Conservation (phyloP, 371 early-diverging fungal species). For the Syncephalis plumigaleata region DNA sequence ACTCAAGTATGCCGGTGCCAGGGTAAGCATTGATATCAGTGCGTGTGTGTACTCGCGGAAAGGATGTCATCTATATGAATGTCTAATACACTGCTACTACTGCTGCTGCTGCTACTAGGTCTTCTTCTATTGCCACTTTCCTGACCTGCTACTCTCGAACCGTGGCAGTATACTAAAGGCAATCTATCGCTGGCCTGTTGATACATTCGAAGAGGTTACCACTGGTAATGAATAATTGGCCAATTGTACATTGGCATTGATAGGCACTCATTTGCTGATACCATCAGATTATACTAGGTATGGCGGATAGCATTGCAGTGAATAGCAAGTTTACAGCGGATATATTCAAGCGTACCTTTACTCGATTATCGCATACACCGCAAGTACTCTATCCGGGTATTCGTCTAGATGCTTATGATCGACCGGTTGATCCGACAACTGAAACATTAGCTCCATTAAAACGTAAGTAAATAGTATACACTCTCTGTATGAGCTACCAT, state of each 20-base stretch:
- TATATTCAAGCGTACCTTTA: slow-evolving; percentile 57
- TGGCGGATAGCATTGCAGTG: slow-evolving; percentile 76
- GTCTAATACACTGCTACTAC: too few relatives aligned
- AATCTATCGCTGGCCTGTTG: slow-evolving; percentile 68
- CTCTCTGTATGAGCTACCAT: too few relatives aligned
- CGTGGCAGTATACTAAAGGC: slow-evolving; percentile 40
- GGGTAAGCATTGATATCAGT: slow-evolving; percentile 17
- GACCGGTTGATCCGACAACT: slow-evolving; percentile 27
- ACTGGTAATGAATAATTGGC: too few relatives aligned
- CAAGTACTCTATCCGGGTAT: slow-evolving; percentile 79
- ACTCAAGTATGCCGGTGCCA: slow-evolving; percentile 38
- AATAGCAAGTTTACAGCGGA: slow-evolving; percentile 80
- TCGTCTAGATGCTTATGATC: slow-evolving; percentile 47
- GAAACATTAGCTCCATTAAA: slow-evolving; percentile 29
- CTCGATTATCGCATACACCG: slow-evolving; percentile 30
- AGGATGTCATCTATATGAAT: too few relatives aligned
- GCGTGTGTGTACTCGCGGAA: not conserved
- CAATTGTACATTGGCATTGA: too few relatives aligned
- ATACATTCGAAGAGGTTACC: slow-evolving; percentile 67
- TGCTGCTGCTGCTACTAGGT: too few relatives aligned
- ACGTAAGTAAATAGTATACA: slow-evolving; percentile 17
- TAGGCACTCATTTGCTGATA: not conserved
- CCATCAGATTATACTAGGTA: slow-evolving; percentile 16
- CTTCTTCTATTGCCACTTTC: slow-evolving; percentile 93
- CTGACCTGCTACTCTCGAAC: slow-evolving; percentile 67